phyloP scores from a whole-genome alignment of 75 land plant genomes.

The Cryptomeria japonica region DNA sequence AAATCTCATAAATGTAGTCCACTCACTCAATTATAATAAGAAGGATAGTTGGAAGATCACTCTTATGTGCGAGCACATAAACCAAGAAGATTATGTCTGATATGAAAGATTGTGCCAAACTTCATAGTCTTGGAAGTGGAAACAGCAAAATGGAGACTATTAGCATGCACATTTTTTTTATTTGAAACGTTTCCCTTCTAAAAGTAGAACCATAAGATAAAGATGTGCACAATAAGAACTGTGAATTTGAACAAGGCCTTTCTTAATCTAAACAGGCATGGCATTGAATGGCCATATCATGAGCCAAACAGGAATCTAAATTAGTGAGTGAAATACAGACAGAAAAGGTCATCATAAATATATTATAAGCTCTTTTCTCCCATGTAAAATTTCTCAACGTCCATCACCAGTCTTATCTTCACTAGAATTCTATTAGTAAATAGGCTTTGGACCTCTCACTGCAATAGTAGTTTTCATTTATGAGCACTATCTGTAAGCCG shows the following conservation, averaged over 20 bases:
- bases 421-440: constrained; percentile 2
- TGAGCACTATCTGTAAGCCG: neutral
- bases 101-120: neutral
- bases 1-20: neutral
- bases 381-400: neutral
- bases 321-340: neutral
- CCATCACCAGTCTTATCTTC: neutral
- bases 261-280: neutral
- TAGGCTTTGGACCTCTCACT: neutral
- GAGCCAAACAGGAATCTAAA: neutral
- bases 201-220: neutral
- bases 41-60: neutral
- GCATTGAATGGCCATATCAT: neutral
- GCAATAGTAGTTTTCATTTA: neutral
- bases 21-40: neutral
- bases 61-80: neutral
- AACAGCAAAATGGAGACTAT: neutral
- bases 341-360: neutral
- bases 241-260: neutral
- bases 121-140: neutral
- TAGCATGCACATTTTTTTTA: neutral
- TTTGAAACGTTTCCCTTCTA: neutral
- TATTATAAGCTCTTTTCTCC: neutral
- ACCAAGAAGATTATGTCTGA: neutral
- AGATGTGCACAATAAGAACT: neutral